Conservation (phyloP, 768 basidiomycete genomes). For the Pholiota conissans region DNA sequence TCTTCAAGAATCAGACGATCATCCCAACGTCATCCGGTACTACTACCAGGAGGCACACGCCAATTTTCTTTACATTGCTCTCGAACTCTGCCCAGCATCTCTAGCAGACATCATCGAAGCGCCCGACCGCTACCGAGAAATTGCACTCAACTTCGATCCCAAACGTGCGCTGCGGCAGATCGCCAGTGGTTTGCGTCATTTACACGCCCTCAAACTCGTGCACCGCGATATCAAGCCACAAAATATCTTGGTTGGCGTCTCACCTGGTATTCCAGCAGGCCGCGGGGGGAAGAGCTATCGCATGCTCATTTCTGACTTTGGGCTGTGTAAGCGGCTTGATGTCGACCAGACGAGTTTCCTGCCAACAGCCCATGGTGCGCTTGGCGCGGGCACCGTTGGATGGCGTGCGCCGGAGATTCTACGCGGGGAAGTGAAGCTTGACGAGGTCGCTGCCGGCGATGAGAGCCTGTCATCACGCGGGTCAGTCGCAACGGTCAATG, state of each 20-base stretch:
- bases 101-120: conserved; percentile 85
- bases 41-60: conserved; percentile 95
- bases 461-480: conserved; percentile 67
- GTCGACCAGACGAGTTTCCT: conserved; percentile 95
- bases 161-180: conserved; percentile 89
- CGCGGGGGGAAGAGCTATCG: conserved; percentile 47
- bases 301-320: conserved; percentile 97
- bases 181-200: conserved; percentile 82
- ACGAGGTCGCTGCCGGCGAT: conserved; percentile 66
- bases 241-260: conserved; percentile 87
- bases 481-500: conserved; percentile 54
- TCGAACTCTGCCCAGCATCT: conserved; percentile 91
- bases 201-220: conserved; percentile 94
- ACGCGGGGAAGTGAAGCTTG: conserved; percentile 89
- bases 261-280: conserved; percentile 28
- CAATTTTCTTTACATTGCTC: conserved; percentile 96
- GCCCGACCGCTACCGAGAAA: conserved; percentile 74
- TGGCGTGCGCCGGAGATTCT: conserved; percentile 98
- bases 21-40: conserved; percentile 97
- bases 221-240: conserved; percentile 99
- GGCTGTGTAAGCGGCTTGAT: conserved; percentile 93
- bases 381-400: conserved; percentile 91
- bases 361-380: conserved; percentile 86
- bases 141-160: conserved; percentile 76
- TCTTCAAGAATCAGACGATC: conserved; percentile 95